A percentile compares a stretch with the other conserved stretches of the same genome.
Conservation (phyloP, 805 yeast species). For the Candida montana region DNA sequence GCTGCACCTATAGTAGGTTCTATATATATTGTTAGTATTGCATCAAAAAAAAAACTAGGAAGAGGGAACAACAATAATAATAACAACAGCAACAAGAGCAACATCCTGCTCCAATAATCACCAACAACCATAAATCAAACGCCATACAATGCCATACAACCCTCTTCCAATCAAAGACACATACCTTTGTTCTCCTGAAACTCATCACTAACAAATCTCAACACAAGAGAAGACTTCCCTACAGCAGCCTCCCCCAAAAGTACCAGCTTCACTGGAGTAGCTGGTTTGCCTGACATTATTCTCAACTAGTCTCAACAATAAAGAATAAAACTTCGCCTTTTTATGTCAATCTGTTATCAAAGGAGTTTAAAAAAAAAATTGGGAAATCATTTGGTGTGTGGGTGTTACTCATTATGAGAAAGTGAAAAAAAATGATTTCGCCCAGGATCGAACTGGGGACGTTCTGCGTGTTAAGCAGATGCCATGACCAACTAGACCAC, state of each 20-base stretch:
- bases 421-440: slow-evolving; percentile 60
- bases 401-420: not conserved
- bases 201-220: slow-evolving; percentile 90
- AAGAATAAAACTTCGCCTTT: too few relatives aligned
- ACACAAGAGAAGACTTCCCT: slow-evolving; percentile 88
- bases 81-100: not conserved
- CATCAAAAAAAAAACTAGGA: not conserved
- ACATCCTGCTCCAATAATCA: too few relatives aligned
- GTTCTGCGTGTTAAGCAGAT: slow-evolving; percentile 99
- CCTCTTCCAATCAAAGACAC: too few relatives aligned
- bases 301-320: too few relatives aligned
- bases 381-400: not conserved
- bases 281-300: slow-evolving; percentile 27
- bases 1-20: slow-evolving; percentile 99
- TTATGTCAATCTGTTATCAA: not conserved
- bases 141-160: too few relatives aligned
- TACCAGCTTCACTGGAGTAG: slow-evolving; percentile 82
- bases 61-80: too few relatives aligned
- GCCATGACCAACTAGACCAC: slow-evolving; percentile 99
- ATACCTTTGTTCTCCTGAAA: slow-evolving; percentile 84
- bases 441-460: slow-evolving; percentile 99
- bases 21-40: slow-evolving; percentile 13
- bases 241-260: slow-evolving; percentile 97
- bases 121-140: too few relatives aligned
- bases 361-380: too few relatives aligned